Evolutionary conservation across 495 filamentous ascomycete species (phyloP).

Genomic region (Pseudoneurospora amorphoporcata): DNA sequence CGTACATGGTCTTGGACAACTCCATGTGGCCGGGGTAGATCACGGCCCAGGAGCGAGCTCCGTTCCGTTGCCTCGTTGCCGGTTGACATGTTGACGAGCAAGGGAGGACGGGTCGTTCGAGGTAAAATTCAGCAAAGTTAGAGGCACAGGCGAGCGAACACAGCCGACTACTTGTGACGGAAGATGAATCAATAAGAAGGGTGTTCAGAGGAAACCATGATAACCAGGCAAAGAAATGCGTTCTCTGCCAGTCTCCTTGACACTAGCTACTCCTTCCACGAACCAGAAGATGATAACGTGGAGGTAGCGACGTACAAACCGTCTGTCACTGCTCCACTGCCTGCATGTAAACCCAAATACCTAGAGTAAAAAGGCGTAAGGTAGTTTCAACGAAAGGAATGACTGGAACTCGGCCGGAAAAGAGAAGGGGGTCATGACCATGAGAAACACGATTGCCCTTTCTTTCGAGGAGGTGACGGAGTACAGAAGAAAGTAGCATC

Average conservation of each 20-base stretch:
- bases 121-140: background rate
- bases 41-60: background rate
- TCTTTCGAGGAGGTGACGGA: background rate
- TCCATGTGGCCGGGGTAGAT: background rate
- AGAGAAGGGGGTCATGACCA: background rate
- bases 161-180: background rate
- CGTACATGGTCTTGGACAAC: slow-evolving; percentile 26
- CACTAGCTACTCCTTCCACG: background rate
- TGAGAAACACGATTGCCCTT: background rate
- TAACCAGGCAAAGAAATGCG: background rate
- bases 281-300: background rate
- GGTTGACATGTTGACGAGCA: background rate
- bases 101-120: background rate
- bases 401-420: background rate
- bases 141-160: background rate
- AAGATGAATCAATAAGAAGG: background rate
- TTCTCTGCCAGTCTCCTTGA: background rate
- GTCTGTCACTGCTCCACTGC: background rate
- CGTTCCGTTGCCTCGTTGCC: background rate
- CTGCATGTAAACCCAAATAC: background rate
- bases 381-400: background rate
- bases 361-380: no score
- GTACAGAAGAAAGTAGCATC: background rate
- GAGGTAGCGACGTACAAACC: background rate
- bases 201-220: background rate